Evolutionary conservation across 2,329 filamentous ascomycete genomes (phyloP), one percentile per base, ranked within the genome.

Genomic region (Ascochyta fabae): DNA sequence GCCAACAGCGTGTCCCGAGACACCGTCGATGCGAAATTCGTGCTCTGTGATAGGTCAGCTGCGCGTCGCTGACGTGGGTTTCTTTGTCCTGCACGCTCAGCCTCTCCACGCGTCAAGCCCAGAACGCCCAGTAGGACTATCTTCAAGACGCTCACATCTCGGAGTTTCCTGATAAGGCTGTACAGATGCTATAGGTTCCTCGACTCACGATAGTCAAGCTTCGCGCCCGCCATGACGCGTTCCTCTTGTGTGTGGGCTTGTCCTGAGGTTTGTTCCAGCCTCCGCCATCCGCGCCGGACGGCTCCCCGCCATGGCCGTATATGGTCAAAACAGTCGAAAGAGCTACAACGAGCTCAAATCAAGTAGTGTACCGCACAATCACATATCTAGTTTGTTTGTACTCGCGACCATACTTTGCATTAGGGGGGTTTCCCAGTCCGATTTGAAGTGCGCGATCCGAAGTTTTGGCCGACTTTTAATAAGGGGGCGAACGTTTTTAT

Each of bases 271-370:
- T 48, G 41, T 61, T 56, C 64, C 57, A 64, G 64, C 52, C 61
- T 58, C 46, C 56, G 49, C 40, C 57, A 35, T 53, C 46, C 41
- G 38, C 52, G 31, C 57, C 51, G 48, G 36, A 59, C 65, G 66
- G 70, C 57, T 71, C 68, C 69, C 69, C 69, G 62, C 70, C 47
- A 55, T 61, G 65, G 54, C 65, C 64, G 58, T 41, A 57, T 63
- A 24, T 47, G 58, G 65, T 33, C 56, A 61, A 59, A 53, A 52
- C 15, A 42, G 35, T 53, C 51, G n/a, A 58, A 43, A 22, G 23
- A 46, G 45, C 35, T 43, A 42, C 42, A 41, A 34, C 42, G 53
- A 23, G 16, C 46, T 33, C 41, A 43, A 19, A 13, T 22, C 16
- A 26, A 23, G 26, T 27, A 39, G 44, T 59, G 46, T 41, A 48